phyloP scores from a whole-genome alignment of 176 grass and related monocot genomes.

The Rhipidocladum racemiflorum region DNA sequence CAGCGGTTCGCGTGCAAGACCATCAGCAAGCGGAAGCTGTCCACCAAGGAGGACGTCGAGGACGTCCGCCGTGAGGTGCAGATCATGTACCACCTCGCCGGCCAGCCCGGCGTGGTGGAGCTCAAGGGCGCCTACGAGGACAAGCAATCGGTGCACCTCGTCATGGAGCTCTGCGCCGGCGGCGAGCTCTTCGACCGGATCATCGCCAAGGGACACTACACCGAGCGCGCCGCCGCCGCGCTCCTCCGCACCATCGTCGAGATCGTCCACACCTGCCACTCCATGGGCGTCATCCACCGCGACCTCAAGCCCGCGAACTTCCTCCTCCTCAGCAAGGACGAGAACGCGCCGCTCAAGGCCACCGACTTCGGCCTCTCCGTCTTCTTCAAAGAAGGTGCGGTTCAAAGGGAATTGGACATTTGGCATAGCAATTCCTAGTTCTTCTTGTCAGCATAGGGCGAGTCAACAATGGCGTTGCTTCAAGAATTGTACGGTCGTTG shows the following conservation, averaged over 20 bases:
- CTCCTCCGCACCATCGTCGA: constrained; percentile 88
- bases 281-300: constrained; percentile 86
- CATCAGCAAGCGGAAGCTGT: constrained; percentile 85
- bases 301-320: constrained; percentile 98
- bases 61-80: constrained; percentile 90
- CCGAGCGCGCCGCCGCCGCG: constrained; percentile 68
- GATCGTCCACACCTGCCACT: constrained; percentile 93
- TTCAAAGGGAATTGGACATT: background rate
- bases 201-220: constrained; percentile 85
- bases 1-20: constrained; percentile 87
- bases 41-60: constrained; percentile 90
- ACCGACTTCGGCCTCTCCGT: constrained; percentile 87
- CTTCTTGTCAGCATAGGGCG: no score
- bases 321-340: constrained; percentile 75
- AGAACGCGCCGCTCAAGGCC: constrained; percentile 74
- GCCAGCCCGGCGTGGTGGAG: constrained; percentile 84
- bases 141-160: constrained; percentile 89
- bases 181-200: constrained; percentile 91
- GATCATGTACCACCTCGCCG: constrained; percentile 99
- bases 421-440: background rate
- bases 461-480: background rate
- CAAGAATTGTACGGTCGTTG: background rate
- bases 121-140: constrained; percentile 90
- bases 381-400: constrained; percentile 73
- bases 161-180: constrained; percentile 90